Conservation (phyloP, 2,329 filamentous ascomycete genomes). For the Metarhizium guizhouense region DNA sequence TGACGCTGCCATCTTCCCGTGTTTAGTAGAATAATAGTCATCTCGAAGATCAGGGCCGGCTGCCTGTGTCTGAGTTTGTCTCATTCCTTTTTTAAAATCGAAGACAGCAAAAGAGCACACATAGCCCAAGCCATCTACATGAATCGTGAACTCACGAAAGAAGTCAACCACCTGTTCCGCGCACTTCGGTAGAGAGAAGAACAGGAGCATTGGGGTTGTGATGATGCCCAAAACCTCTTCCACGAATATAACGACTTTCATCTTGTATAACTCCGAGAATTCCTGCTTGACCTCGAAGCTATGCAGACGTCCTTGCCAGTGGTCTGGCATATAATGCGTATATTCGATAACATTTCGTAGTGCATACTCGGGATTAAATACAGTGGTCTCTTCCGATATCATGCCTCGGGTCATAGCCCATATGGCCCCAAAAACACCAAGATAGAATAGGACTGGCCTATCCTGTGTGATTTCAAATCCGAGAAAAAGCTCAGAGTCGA, state of each 20-base stretch:
- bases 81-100: slow-evolving; percentile 79
- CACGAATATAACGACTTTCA: slow-evolving; percentile 83
- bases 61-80: slow-evolving; percentile 29
- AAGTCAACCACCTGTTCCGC: slow-evolving; percentile 94
- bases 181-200: slow-evolving; percentile 77
- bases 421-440: slow-evolving; percentile 71
- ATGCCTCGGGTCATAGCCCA: slow-evolving; percentile 78
- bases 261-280: slow-evolving; percentile 83
- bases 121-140: slow-evolving; percentile 91
- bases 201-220: slow-evolving; percentile 81
- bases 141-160: slow-evolving; percentile 94
- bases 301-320: slow-evolving; percentile 86
- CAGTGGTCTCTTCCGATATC: slow-evolving; percentile 77
- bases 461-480: slow-evolving; percentile 86
- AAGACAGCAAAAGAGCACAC: slow-evolving; percentile 98
- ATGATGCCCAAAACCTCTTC: slow-evolving; percentile 91
- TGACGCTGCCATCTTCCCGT: slow-evolving; percentile 97
- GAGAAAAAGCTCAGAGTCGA: slow-evolving; percentile 85
- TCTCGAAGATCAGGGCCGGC: slow-evolving; percentile 60
- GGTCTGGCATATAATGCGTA: slow-evolving; percentile 81
- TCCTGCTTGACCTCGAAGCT: slow-evolving; percentile 88
- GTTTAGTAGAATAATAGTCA: slow-evolving; percentile 90
- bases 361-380: slow-evolving; percentile 88
- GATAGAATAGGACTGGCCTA: slow-evolving; percentile 82
- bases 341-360: slow-evolving; percentile 84